Base-by-base conservation (phyloP, 2,329 filamentous ascomycete species). In the Fusarium multiceps region DNA sequence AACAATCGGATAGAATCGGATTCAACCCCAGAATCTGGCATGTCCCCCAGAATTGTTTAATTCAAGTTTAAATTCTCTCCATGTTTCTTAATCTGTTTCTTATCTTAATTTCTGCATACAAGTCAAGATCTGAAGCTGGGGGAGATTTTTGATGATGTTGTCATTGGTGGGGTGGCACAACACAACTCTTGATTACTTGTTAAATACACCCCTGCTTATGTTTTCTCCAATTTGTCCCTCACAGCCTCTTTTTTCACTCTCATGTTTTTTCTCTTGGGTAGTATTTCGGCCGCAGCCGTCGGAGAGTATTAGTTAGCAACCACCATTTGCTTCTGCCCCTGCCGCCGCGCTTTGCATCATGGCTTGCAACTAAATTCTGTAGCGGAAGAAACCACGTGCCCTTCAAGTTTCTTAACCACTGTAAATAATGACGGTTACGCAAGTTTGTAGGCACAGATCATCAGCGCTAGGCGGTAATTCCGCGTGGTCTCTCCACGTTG, bases 251-350 rank as follows among this genome's bases (percentile, higher is more conserved):
- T 47, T 28, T 7, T 30, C 6, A 14, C 28, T 30, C 28, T 30
- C 28, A 14, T 30, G 28, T 7, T 30, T 30, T 30, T 30, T 30
- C 28, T 49, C 41, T 68, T 68, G 41, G 55, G 56, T 67, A 56
- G 55, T 40, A 71, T 71, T 57, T 71, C 68, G 68, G 68, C 56
- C 56, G 64, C 45, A 69, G 68, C 68, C 68, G 68, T 71, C 60
- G 64, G 68, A 62, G 37, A 66, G 37, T 34, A 43, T 49, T 55
- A 46, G 23, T 49, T 55, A 47, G 23, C 43, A 25, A 43, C 43
- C 50, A 40, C 55, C 21, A 23, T 32, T 32, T 21, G 20, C 28
- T 30, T 49, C 47, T 18, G 8, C 55, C 55, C 50, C 56, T 62
- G 50, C 23, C 54, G 20, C 41, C 27, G 32, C 37, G 20, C 55